A percentile compares a stretch with the other conserved stretches of the same genome.
Evolutionary conservation across 768 basidiomycete genomes (phyloP).

Genomic region (Coprinopsis cinerea): DNA sequence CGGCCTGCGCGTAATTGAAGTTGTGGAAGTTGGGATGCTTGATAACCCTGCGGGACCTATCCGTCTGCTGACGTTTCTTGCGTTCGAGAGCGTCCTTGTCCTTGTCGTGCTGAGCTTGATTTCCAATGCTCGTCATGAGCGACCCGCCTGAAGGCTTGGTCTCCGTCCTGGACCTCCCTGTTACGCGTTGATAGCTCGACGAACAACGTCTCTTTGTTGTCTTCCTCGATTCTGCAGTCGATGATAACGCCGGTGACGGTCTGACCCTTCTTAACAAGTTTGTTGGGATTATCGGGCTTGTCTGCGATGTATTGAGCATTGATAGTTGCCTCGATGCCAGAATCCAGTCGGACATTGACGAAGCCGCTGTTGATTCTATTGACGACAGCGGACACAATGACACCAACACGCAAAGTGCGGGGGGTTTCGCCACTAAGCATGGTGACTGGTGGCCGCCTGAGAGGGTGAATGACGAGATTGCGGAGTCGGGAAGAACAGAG

Average conservation of each 20-base stretch:
- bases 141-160: constrained; percentile 55
- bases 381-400: constrained; percentile 76
- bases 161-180: constrained; percentile 54
- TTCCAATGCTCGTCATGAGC: constrained; percentile 59
- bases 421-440: constrained; percentile 94
- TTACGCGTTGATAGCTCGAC: constrained; percentile 73
- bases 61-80: constrained; percentile 82
- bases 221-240: constrained; percentile 56
- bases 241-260: constrained; percentile 76
- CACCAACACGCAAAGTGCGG: constrained; percentile 67
- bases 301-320: constrained; percentile 54
- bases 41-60: constrained; percentile 77
- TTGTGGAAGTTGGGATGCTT: constrained; percentile 99
- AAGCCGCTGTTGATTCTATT: constrained; percentile 45
- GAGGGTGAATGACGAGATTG: no score
- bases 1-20: constrained; percentile 85
- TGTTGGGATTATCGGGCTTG: constrained; percentile 31
- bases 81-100: constrained; percentile 70
- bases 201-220: constrained; percentile 54
- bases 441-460: no score
- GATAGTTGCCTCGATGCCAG: constrained; percentile 85
- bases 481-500: no score
- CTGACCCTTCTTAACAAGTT: constrained; percentile 70
- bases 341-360: constrained; percentile 78
- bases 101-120: constrained; percentile 54